These are phyloP conservation scores for Graphium sp. DNA, from an alignment of 2,329 filamentous ascomycete species.

Conservation along the genomic window DNA sequence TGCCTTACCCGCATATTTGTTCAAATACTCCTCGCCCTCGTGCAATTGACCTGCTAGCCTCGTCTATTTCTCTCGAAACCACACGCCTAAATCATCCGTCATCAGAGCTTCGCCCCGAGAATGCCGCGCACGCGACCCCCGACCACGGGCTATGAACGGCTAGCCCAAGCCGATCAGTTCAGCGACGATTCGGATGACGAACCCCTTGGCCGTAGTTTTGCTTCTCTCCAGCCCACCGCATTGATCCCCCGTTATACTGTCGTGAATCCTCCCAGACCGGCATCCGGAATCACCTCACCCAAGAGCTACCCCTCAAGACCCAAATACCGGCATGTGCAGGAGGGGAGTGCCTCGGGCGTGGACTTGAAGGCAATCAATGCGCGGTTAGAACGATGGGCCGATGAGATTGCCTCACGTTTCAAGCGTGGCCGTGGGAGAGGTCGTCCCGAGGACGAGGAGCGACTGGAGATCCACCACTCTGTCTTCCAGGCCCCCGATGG, in stretches of 20 bases:
- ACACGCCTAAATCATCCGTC: too few relatives aligned
- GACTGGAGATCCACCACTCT: constrained; percentile 88
- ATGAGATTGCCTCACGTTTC: constrained; percentile 95
- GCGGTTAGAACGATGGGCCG: constrained; percentile 85
- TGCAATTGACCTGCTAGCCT: too few relatives aligned
- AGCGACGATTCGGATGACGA: constrained; percentile 56
- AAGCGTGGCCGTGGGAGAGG: constrained; percentile 68
- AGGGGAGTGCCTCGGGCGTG: constrained; percentile 72
- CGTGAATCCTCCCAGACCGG: constrained; percentile 21
- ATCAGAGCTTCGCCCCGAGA: too few relatives aligned
- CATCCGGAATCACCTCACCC: background rate
- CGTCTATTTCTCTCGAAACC: too few relatives aligned
- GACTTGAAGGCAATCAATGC: constrained; percentile 98
- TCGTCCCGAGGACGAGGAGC: constrained; percentile 59
- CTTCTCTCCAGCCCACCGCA: constrained; percentile 34
- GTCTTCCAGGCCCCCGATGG: constrained; percentile 91
- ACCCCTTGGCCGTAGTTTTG: constrained; percentile 32
- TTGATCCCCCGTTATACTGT: constrained; percentile 48
- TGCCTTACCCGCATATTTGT: too few relatives aligned
- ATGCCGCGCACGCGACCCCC: constrained; percentile 56
- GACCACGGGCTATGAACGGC: constrained; percentile 70
- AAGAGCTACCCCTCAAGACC: too few relatives aligned
- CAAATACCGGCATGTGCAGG: too few relatives aligned
- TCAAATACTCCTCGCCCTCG: too few relatives aligned
- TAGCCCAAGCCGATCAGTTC: constrained; percentile 65